A percentile compares a stretch with the other conserved stretches of the same genome.
phyloP scores from a whole-genome alignment of 176 grass and related monocot species.

The Neostapfia colusana region DNA sequence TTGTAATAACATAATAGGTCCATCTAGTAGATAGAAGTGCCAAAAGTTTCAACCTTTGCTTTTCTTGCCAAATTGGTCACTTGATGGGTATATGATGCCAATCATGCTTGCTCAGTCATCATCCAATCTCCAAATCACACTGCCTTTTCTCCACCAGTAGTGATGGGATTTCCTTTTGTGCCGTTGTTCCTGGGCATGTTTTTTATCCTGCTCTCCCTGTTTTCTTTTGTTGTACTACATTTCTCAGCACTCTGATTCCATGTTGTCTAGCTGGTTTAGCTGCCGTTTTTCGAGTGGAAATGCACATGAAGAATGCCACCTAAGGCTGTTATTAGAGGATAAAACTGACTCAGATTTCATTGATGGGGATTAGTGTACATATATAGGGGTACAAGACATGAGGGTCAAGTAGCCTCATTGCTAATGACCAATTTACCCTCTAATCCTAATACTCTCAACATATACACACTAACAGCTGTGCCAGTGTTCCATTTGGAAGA shows the following conservation, averaged over 20 bases:
- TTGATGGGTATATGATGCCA: not conserved
- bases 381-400: too few relatives aligned
- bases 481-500: not conserved
- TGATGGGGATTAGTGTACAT: too few relatives aligned
- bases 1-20: not conserved
- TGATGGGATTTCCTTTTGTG: not conserved
- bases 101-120: not conserved
- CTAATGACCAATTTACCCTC: too few relatives aligned
- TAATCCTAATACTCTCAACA: too few relatives aligned
- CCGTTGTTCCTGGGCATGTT: not conserved
- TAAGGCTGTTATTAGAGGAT: too few relatives aligned
- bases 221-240: not conserved
- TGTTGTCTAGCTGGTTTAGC: not conserved
- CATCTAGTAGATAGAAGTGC: not conserved
- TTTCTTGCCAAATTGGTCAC: not conserved
- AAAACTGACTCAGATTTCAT: too few relatives aligned
- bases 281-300: too few relatives aligned
- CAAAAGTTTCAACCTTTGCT: not conserved
- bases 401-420: too few relatives aligned
- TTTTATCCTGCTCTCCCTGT: not conserved
- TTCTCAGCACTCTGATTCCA: not conserved
- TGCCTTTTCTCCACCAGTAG: not conserved
- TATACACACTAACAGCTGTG: too few relatives aligned
- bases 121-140: not conserved
- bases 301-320: too few relatives aligned